phyloP scores from a whole-genome alignment of 208 protist species.

The Acanthamoeba rhysodes region DNA sequence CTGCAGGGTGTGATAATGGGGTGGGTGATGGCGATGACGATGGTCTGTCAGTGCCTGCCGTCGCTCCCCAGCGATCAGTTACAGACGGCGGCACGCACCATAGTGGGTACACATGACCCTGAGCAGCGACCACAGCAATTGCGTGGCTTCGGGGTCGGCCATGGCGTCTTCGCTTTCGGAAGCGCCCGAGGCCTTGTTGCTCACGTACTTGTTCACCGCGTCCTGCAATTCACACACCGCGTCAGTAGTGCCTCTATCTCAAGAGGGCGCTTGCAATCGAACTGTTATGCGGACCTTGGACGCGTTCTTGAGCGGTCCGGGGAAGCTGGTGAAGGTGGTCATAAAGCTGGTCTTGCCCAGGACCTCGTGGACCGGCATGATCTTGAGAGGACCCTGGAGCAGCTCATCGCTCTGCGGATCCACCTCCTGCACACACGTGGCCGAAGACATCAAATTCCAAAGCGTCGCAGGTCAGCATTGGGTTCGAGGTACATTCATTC shows the following conservation, averaged over 20 bases:
- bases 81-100: background rate
- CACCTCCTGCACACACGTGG: background rate
- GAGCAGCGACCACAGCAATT: conserved; percentile 29
- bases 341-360: conserved; percentile 47
- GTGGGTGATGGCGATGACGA: too few species aligned
- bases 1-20: background rate
- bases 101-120: conserved; percentile 60
- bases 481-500: too few species aligned
- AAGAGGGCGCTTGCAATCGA: background rate
- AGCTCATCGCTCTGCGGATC: background rate
- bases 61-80: too few species aligned
- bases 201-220: background rate
- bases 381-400: conserved; percentile 17
- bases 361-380: background rate
- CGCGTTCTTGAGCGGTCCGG: background rate
- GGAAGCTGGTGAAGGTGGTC: conserved; percentile 9
- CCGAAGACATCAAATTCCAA: background rate
- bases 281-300: background rate
- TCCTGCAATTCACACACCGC: background rate
- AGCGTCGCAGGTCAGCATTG: too few species aligned
- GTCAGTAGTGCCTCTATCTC: background rate
- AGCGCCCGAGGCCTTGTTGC: conserved; percentile 11
- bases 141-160: background rate
- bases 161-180: conserved; percentile 17
- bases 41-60: too few species aligned